Evolutionary conservation across 768 basidiomycete species (phyloP).

Genomic region (Rhodotorula sphaerocarpa): DNA sequence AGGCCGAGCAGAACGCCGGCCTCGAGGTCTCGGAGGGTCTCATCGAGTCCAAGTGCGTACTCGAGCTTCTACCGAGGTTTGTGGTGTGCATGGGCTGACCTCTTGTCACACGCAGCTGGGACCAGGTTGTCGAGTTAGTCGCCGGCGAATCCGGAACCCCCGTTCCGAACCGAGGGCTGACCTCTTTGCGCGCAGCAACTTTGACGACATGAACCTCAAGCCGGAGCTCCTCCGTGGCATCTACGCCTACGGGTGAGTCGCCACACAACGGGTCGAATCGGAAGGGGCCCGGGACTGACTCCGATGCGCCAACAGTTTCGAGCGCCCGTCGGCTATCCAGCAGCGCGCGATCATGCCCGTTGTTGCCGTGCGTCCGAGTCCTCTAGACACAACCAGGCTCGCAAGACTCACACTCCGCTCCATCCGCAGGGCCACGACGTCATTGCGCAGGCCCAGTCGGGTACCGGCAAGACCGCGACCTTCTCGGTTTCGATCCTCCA

Average conservation of each 20-base stretch:
- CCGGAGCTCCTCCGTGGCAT: constrained; percentile 93
- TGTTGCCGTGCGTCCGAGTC: constrained; percentile 46
- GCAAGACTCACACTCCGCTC: neutral
- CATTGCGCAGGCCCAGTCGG: constrained; percentile 97
- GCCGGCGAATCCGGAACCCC: no score
- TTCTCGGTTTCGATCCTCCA: constrained; percentile 98
- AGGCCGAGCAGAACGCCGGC: constrained; percentile 25
- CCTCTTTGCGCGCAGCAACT: no score
- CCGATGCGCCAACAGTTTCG: constrained; percentile 52
- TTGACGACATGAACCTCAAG: constrained; percentile 89
- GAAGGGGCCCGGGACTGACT: neutral
- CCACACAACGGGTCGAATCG: no score
- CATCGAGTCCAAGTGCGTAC: constrained; percentile 36
- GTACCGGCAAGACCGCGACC: constrained; percentile 98
- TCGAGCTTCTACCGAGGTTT: neutral
- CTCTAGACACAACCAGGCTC: neutral
- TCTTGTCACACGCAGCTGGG: constrained; percentile 23
- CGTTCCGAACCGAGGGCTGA: no score
- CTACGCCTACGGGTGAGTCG: constrained; percentile 84
- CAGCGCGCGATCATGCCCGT: constrained; percentile 96
- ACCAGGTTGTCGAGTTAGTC: constrained; percentile 36
- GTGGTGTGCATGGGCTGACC: neutral
- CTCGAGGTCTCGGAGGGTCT: constrained; percentile 31
- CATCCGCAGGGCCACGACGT: constrained; percentile 75
- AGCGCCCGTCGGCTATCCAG: constrained; percentile 97